These are phyloP conservation scores for Castanea sativa DNA, from an alignment of 306 rosid species.

Conservation along the genomic window DNA sequence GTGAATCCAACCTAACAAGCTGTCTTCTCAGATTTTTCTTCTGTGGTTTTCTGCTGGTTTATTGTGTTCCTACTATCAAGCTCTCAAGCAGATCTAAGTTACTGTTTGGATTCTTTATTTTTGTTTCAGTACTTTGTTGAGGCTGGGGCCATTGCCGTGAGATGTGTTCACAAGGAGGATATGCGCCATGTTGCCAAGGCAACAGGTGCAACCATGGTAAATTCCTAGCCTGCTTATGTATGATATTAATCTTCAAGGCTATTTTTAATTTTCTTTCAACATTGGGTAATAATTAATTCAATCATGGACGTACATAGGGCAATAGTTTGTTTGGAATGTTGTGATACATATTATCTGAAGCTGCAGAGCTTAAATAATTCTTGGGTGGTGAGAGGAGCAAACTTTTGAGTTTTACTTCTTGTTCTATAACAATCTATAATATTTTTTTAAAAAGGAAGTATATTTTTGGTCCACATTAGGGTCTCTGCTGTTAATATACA, in stretches of 20 bases:
- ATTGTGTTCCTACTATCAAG: not conserved
- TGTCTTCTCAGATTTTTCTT: not conserved
- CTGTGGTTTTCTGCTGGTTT: not conserved
- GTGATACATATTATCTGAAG: not conserved
- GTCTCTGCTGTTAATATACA: not conserved
- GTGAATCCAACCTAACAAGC: not conserved
- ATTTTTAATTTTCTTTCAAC: not conserved
- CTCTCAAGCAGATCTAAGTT: not conserved
- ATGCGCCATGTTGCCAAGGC: conserved; percentile 99
- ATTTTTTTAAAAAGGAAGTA: no score
- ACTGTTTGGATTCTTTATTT: conserved; percentile 2
- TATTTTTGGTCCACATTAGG: not conserved
- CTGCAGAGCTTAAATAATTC: not conserved
- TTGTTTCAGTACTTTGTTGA: conserved; percentile 86
- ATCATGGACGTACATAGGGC: not conserved
- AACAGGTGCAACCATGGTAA: conserved; percentile 94
- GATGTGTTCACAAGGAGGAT: conserved; percentile 91
- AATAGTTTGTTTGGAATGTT: not conserved
- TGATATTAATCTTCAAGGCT: not conserved
- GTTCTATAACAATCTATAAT: not conserved
- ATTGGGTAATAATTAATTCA: not conserved
- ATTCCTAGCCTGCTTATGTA: conserved; percentile 6
- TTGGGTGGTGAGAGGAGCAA: not conserved
- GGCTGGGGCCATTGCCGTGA: conserved; percentile 95
- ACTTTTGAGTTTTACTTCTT: not conserved